Evolutionary conservation across 2,329 filamentous ascomycete genomes (phyloP), one percentile per base, ranked within the genome.

Genomic region (Coniella vitis): DNA sequence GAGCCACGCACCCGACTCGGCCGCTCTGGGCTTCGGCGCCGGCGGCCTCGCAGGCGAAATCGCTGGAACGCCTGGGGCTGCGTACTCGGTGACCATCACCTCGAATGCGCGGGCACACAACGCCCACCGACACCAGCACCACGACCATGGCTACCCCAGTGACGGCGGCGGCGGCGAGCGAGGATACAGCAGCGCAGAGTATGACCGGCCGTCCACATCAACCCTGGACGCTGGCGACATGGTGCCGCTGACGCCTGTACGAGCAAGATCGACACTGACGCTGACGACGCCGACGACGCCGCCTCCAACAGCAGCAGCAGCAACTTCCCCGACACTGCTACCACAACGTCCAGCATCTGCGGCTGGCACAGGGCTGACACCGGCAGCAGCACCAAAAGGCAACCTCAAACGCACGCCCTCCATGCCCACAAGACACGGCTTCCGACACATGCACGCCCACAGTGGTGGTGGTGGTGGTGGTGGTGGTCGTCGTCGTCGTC

Each of bases 1-100:
- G 22, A 63, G 64, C 38, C 56, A 66, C 9, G 55, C 61, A 0
- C 58, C 63, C 0, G 58, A 29, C 10, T 10, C 25, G 25, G 10
- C 25, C 5, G 5, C 31, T 21, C 19, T 16, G 22, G 20, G 55
- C 56, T n/a, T 56, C 53, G 38, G 65, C 66, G 34, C 63, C 63
- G 37, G 57, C 67, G n/a, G 55, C 61, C 0, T 60, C 62, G 0
- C 59, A 20, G 41, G 37, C 36, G 35, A 31, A 9, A 38, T 32
- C 2, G 16, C 31, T 14, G 38, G 12, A 13, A 37, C 34, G 12
- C 25, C 46, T 1, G 20, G 34, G 7, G 55, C 59, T 1, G 66
- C 65, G 17, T 78, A 78, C 57, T 75, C 74, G 1, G 73, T 79
- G 12, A 72, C 68, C 17, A 77, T 79, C 41, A 71, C 3, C 1